phyloP scores from a whole-genome alignment of 805 yeast species.

The Candida tammaniensis region DNA sequence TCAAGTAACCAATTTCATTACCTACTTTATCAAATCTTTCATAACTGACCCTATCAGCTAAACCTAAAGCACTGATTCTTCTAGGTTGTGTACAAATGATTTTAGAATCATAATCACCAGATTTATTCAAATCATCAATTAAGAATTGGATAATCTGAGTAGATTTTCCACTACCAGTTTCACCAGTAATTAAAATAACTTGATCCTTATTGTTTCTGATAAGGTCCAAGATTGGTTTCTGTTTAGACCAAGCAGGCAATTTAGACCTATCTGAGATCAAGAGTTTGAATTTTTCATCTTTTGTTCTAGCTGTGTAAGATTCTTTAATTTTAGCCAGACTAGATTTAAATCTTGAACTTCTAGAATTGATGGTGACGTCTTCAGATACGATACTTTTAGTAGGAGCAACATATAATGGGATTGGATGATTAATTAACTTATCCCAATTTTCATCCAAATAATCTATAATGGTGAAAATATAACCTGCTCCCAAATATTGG shows the following conservation, averaged over 20 bases:
- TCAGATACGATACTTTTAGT: slow-evolving; percentile 14
- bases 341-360: slow-evolving; percentile 9
- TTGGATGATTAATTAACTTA: slow-evolving; percentile 67
- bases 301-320: slow-evolving; percentile 22
- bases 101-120: slow-evolving; percentile 50
- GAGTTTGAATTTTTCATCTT: slow-evolving; percentile 26
- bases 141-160: slow-evolving; percentile 92
- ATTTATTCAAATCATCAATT: slow-evolving; percentile 58
- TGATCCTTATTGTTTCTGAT: slow-evolving; percentile 48
- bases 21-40: slow-evolving; percentile 71
- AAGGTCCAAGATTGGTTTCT: slow-evolving; percentile 50
- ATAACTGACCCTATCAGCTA: slow-evolving; percentile 87
- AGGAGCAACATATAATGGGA: slow-evolving; percentile 24
- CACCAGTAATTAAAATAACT: slow-evolving; percentile 85
- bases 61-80: slow-evolving; percentile 90
- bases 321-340: slow-evolving; percentile 16
- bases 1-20: slow-evolving; percentile 80
- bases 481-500: slow-evolving; percentile 63
- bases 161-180: slow-evolving; percentile 96
- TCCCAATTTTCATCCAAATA: slow-evolving; percentile 70
- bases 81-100: slow-evolving; percentile 94
- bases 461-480: slow-evolving; percentile 65
- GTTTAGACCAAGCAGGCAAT: slow-evolving; percentile 85
- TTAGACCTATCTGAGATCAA: slow-evolving; percentile 44
- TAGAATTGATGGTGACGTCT: background rate